phyloP scores from a whole-genome alignment of 73 alveolate species.

The Blepharisma japonicum region DNA sequence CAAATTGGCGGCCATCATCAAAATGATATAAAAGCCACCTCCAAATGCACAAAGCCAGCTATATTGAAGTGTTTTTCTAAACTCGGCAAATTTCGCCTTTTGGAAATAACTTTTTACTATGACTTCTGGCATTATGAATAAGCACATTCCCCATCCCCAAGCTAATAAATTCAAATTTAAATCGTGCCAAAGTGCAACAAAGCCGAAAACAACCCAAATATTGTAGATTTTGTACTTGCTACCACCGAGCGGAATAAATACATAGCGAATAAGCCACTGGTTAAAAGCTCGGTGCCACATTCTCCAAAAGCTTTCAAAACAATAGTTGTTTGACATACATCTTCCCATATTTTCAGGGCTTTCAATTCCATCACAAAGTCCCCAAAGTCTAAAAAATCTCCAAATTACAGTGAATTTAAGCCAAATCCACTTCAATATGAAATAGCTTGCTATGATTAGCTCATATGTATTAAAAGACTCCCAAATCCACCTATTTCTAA shows the following conservation, averaged over 20 bases:
- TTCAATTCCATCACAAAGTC: conserved; percentile 70
- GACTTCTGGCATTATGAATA: conserved; percentile 74
- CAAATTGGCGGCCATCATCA: conserved; percentile 69
- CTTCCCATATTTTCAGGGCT: conserved; percentile 85
- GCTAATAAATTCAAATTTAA: conserved; percentile 59
- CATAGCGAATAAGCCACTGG: conserved; percentile 79
- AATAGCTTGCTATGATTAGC: not conserved
- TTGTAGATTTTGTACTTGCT: conserved; percentile 55
- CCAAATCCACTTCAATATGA: conserved; percentile 40
- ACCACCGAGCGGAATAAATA: conserved; percentile 88
- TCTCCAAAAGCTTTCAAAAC: conserved; percentile 88
- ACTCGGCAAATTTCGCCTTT: conserved; percentile 46
- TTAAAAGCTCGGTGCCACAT: conserved; percentile 89
- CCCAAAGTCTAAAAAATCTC: conserved; percentile 79
- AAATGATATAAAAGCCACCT: conserved; percentile 52
- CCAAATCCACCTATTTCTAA: not conserved
- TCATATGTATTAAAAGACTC: not conserved
- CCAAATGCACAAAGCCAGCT: conserved; percentile 51
- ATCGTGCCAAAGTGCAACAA: conserved; percentile 91
- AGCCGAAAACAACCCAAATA: conserved; percentile 80
- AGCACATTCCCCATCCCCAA: conserved; percentile 86
- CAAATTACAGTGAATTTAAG: conserved; percentile 72
- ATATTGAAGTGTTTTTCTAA: conserved; percentile 50
- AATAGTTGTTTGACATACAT: conserved; percentile 73
- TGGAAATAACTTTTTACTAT: conserved; percentile 56